phyloP scores from a whole-genome alignment of 371 early-diverging fungal genomes.

The Funneliformis caledonium region DNA sequence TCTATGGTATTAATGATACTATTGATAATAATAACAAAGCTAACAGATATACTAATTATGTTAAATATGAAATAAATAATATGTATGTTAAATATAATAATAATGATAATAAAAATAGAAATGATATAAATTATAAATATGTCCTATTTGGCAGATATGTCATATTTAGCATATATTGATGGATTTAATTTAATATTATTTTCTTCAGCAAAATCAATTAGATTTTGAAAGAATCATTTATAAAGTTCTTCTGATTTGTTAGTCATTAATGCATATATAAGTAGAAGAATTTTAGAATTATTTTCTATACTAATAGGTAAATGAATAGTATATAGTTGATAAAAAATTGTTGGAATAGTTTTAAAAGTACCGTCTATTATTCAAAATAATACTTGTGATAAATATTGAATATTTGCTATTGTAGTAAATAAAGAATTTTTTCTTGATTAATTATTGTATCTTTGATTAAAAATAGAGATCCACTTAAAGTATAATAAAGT shows the following conservation, averaged over 20 bases:
- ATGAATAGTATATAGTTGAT: constrained; percentile 26
- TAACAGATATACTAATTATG: too few relatives aligned
- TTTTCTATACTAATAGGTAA: not conserved
- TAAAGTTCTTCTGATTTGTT: not conserved
- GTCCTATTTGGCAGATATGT: too few relatives aligned
- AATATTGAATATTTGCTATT: not conserved
- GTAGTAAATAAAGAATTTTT: constrained; percentile 12
- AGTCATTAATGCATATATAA: not conserved
- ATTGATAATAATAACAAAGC: too few relatives aligned
- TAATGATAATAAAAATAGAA: too few relatives aligned
- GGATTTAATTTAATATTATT: not conserved
- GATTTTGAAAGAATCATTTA: not conserved
- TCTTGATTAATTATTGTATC: not conserved
- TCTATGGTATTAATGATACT: too few relatives aligned
- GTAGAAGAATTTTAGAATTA: not conserved
- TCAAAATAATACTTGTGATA: not conserved
- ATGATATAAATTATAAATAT: too few relatives aligned
- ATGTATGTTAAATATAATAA: too few relatives aligned
- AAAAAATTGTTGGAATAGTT: not conserved
- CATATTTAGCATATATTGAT: too few relatives aligned
- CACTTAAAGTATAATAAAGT: not conserved
- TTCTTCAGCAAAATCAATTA: not conserved
- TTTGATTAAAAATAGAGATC: not conserved
- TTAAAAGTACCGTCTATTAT: too few relatives aligned
- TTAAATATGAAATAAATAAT: too few relatives aligned